phyloP scores from a whole-genome alignment of 2,329 filamentous ascomycete species.

The Cladosporium sp. region DNA sequence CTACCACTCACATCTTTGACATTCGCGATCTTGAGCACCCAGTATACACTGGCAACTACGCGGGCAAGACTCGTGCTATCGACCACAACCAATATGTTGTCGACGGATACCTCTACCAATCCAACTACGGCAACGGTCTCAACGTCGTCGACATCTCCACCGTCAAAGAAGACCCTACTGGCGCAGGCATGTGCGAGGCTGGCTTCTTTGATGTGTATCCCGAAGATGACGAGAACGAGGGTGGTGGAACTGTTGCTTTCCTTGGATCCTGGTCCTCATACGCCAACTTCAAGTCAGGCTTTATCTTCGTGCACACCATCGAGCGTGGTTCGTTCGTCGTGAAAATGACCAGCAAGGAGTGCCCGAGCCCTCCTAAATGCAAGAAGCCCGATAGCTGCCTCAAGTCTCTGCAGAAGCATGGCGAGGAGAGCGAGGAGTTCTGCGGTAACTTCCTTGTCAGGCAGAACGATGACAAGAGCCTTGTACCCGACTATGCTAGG shows the following conservation, averaged over 20 bases:
- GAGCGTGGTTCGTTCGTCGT: slow-evolving; percentile 54
- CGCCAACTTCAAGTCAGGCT: slow-evolving; percentile 50
- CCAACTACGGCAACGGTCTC: slow-evolving; percentile 41
- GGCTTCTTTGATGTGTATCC: slow-evolving; percentile 55
- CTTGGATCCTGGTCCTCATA: slow-evolving; percentile 50
- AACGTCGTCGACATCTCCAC: slow-evolving; percentile 39
- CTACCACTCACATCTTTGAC: slow-evolving; percentile 45
- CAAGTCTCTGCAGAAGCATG: slow-evolving; percentile 21
- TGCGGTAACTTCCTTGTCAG: slow-evolving; percentile 23
- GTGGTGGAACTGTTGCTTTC: slow-evolving; percentile 34
- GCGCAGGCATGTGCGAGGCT: slow-evolving; percentile 48
- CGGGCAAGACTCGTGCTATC: slow-evolving; percentile 37
- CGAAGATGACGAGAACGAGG: slow-evolving; percentile 45
- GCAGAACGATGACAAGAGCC: slow-evolving; percentile 22
- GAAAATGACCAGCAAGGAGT: slow-evolving; percentile 36
- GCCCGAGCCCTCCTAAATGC: slow-evolving; percentile 23
- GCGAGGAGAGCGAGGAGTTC: slow-evolving; percentile 25
- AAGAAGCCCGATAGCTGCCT: slow-evolving; percentile 23
- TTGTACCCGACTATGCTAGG: slow-evolving; percentile 24
- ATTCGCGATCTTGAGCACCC: slow-evolving; percentile 47
- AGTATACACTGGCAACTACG: slow-evolving; percentile 42
- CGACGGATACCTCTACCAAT: slow-evolving; percentile 40
- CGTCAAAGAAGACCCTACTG: slow-evolving; percentile 46
- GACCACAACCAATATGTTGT: slow-evolving; percentile 47
- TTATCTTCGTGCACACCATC: slow-evolving; percentile 55